Evolutionary conservation across 306 rosid genomes (phyloP), one percentile per base, ranked within the genome.

Genomic region (Castanea crenata): DNA sequence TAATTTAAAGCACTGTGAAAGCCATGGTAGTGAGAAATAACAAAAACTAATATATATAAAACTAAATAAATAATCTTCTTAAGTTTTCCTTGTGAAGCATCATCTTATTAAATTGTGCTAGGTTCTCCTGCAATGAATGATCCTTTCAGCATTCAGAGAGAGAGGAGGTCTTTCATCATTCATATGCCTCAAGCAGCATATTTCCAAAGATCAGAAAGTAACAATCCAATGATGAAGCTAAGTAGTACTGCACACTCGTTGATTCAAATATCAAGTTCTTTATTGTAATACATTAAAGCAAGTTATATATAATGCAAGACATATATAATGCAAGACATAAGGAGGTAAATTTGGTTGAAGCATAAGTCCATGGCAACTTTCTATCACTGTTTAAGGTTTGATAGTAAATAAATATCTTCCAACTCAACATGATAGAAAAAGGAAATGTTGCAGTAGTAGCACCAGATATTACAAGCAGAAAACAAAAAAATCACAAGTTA

Each of bases 21-120:
- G 65, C 80, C 27, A 64, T 65, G 35, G 35, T 14, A 75, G 49
- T 78, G 69, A 62, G 76, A 68, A 70, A 57, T 69, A 67, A 57
- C 46, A 72, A 34, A 34, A 61, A 68, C 35, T 52, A 32, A 27
- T 4, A 10, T 1, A 38, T 15, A 27, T 41, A 62, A 49, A 32
- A 41, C 41, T 77, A 85, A 71, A 35, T 19, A 56, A 69, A 31
- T 15, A 25, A 23, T 63, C 71, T 58, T 74, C 59, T 20, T 51
- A 3, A 11, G 52, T 68, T 68, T 68, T 4, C 29, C 72, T 34
- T 12, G 54, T 49, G 54, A 9, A 49, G 16, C 16, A 4, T 68
- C 15, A 19, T 67, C 51, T 68, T 19, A 31, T 68, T 34, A 34
- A 34, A 19, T 35, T 35, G 29, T 68, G 5, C 46, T 19, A n/a